Evolutionary conservation across 176 grass and related monocot genomes (phyloP).

Genomic region (Cocos nucifera): DNA sequence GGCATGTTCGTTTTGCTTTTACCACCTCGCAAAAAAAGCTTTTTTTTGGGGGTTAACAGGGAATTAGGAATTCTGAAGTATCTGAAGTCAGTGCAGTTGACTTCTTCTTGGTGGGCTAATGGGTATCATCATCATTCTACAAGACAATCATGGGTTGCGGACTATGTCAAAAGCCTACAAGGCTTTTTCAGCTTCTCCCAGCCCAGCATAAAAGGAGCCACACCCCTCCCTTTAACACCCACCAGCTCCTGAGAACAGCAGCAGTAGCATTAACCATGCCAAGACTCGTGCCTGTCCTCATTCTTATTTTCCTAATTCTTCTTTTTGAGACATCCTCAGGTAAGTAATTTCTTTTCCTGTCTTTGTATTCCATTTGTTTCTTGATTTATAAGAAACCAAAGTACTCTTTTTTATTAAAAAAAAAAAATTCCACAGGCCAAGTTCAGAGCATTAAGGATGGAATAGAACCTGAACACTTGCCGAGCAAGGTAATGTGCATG

Average conservation of each 20-base stretch:
- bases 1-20: conserved; percentile 4
- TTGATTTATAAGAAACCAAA: not conserved
- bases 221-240: conserved; percentile 12
- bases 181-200: conserved; percentile 16
- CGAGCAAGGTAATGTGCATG: conserved; percentile 32
- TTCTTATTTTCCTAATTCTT: conserved; percentile 36
- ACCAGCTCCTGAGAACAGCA: conserved; percentile 21
- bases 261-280: conserved; percentile 29
- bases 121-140: conserved; percentile 37
- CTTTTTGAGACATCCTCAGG: conserved; percentile 35
- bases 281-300: conserved; percentile 25
- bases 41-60: conserved; percentile 27
- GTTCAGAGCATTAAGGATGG: conserved; percentile 19
- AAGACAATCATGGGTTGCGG: conserved; percentile 44
- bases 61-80: conserved; percentile 25
- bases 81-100: conserved; percentile 49
- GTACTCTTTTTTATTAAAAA: not conserved
- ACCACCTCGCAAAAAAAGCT: not conserved
- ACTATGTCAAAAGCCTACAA: conserved; percentile 36
- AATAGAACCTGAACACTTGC: conserved; percentile 10
- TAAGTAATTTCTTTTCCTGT: conserved; percentile 20
- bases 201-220: conserved; percentile 41
- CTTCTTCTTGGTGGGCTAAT: conserved; percentile 28
- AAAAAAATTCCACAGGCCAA: conserved; percentile 28
- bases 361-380: conserved; percentile 2